Percentiles rank a stretch among this genome's conserved stretches.
Evolutionary conservation across 2,329 filamentous ascomycete genomes (phyloP).

Genomic region (Epichloe coenophiala): DNA sequence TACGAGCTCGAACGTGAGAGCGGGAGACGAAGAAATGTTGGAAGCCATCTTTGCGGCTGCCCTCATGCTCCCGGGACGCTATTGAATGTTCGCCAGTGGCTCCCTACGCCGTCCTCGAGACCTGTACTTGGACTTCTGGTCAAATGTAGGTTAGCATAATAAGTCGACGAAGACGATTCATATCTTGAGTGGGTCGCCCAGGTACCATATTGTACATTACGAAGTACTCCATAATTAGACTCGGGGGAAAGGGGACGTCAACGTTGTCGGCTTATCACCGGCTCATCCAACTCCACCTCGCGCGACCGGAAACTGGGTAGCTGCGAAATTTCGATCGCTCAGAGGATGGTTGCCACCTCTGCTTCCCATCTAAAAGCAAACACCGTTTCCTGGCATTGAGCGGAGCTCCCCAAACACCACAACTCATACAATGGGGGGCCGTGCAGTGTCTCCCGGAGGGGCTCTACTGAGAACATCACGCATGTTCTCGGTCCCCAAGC

Average conservation of each 20-base stretch:
- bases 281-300: conserved; percentile 10
- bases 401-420: conserved; percentile 13
- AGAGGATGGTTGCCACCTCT: neutral
- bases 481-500: conserved; percentile 73
- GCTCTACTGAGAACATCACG: conserved; percentile 73
- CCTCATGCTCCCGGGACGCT: conserved; percentile 12
- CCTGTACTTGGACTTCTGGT: conserved; percentile 3
- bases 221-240: neutral
- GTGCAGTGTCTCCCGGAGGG: conserved; percentile 43
- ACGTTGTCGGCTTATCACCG: conserved; percentile 14
- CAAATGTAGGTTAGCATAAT: conserved; percentile 3
- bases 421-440: conserved; percentile 19
- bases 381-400: conserved; percentile 15
- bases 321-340: conserved; percentile 17
- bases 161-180: neutral
- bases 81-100: neutral
- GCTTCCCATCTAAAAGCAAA: conserved; percentile 1
- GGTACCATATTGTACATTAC: too few relatives aligned
- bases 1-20: conserved; percentile 65
- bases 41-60: conserved; percentile 32
- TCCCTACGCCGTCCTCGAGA: neutral
- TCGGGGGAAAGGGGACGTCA: neutral
- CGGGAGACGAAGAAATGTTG: conserved; percentile 43
- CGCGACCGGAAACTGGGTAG: neutral
- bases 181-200: neutral